Evolutionary conservation across 2,329 filamentous ascomycete genomes (phyloP).

Genomic region (Mariannaea elegans): DNA sequence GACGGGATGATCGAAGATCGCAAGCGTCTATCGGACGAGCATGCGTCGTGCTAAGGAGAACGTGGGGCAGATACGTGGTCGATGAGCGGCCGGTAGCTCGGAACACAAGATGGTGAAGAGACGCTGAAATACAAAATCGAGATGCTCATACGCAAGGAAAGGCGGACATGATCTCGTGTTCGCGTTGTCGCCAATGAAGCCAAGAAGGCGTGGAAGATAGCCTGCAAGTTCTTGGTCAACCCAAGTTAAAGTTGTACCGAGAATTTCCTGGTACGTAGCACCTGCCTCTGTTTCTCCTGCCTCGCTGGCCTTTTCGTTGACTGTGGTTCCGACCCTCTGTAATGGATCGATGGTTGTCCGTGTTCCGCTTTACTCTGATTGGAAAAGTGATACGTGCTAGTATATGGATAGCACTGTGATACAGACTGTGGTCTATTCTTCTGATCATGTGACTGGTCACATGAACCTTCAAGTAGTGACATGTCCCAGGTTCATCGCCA

Average conservation of each 20-base stretch:
- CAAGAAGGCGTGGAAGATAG: conserved; percentile 14
- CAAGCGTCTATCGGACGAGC: conserved; percentile 39
- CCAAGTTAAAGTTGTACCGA: conserved; percentile 15
- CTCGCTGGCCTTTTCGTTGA: conserved; percentile 43
- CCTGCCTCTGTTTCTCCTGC: conserved; percentile 29
- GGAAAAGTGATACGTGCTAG: conserved; percentile 29
- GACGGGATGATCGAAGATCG: conserved; percentile 26
- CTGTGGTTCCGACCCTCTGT: conserved; percentile 32
- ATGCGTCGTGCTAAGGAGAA: conserved; percentile 40
- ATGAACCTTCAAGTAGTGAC: no score
- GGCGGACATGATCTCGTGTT: conserved; percentile 33
- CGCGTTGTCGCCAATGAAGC: conserved; percentile 23
- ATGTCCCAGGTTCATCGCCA: no score
- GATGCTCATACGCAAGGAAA: conserved; percentile 34
- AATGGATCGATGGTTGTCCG: conserved; percentile 33
- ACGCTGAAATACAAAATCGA: conserved; percentile 30
- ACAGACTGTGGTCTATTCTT: conserved; percentile 32
- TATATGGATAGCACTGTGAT: conserved; percentile 22
- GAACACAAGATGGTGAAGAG: conserved; percentile 13
- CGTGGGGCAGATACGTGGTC: conserved; percentile 36
- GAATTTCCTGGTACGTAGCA: conserved; percentile 14
- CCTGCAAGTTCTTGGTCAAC: conserved; percentile 14
- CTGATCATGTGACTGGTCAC: conserved; percentile 33
- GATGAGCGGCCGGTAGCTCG: conserved; percentile 19
- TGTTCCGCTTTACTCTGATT: conserved; percentile 39